Evolutionary conservation across 2,329 filamentous ascomycete species (phyloP).

Genomic region (Trichoderma lentiforme): DNA sequence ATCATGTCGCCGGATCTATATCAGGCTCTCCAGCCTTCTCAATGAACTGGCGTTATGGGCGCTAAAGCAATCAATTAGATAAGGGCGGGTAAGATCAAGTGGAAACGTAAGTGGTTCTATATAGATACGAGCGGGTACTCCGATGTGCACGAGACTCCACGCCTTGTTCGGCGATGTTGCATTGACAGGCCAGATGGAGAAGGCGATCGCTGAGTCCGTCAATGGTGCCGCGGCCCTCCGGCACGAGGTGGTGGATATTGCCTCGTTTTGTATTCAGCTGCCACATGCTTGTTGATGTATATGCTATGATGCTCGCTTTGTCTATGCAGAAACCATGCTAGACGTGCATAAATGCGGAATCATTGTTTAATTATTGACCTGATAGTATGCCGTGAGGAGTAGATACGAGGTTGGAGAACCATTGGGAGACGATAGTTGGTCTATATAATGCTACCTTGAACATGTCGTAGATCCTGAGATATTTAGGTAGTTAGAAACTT

Average conservation of each 20-base stretch:
- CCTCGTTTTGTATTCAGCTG: not conserved
- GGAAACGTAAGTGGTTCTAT: not conserved
- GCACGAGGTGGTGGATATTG: not conserved
- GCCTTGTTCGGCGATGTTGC: not conserved
- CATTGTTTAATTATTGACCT: not conserved
- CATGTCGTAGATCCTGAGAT: not conserved
- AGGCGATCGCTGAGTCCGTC: not conserved
- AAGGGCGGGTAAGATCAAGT: not conserved
- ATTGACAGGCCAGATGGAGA: not conserved
- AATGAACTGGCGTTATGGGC: not conserved
- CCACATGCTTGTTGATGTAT: not conserved
- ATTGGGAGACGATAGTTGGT: not conserved
- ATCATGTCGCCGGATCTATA: not conserved
- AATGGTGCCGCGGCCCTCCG: not conserved
- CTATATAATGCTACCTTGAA: not conserved
- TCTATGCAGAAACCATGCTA: not conserved
- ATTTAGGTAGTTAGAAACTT: too few relatives aligned
- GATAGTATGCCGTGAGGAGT: not conserved
- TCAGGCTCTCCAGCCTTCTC: not conserved
- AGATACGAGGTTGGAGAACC: not conserved
- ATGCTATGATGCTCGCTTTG: not conserved
- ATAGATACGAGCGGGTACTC: not conserved
- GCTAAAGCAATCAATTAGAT: not conserved
- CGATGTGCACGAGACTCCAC: not conserved
- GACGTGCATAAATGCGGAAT: not conserved